Base-by-base conservation (phyloP, 2,329 filamentous ascomycete genomes). In the Phialophora macrospora region DNA sequence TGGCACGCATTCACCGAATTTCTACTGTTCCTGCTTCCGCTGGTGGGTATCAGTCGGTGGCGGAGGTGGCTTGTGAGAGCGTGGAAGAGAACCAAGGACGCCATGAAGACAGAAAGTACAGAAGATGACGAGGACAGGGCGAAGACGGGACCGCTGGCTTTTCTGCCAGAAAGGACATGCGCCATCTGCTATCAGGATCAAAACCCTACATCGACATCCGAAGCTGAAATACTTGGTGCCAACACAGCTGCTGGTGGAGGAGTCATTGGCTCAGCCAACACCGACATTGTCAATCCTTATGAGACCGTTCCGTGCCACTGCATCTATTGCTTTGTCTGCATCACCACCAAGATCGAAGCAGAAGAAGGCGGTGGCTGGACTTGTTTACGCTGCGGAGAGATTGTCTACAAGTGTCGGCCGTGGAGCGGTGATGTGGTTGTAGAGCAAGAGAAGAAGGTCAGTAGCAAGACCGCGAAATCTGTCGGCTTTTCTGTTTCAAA, bases 1-100 rank as follows among this genome's bases (percentile, higher is more conserved):
- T 99, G 95, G 95, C 95, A 99, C 79, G 95, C 95, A n/a, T 97
- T 99, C 74, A 99, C 95, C 28, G 95, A 99, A 77, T 99, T 99
- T 73, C 83, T 99, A n/a, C 85, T 99, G 34, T 99, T 98, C 77
- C 86, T 98, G 20, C 84, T 99, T n/a, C 95, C 95, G 0, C 85
- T 99, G n/a, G 91, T 99, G 49, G 95, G 95, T 59, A 94, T 99
- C 72, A 90, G 91, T 74, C 87, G 93, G 70, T 99, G 95, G 95
- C 87, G 92, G 64, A 86, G 93, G 71, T 97, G 94, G 90, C 82
- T 97, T n/a, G 84, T 86, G 22, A 86, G 93, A 68, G 88, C 89
- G n/a, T 96, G 93, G 92, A 88, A 90, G 72, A 93, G 89, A 77
- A 88, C 91, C 0, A 90, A 90, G 72, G 83, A 86, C 34, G 84